A percentile compares a stretch with the other conserved stretches of the same genome.
Conservation (phyloP, 208 protist species). For the Angomonas ambiguus region DNA sequence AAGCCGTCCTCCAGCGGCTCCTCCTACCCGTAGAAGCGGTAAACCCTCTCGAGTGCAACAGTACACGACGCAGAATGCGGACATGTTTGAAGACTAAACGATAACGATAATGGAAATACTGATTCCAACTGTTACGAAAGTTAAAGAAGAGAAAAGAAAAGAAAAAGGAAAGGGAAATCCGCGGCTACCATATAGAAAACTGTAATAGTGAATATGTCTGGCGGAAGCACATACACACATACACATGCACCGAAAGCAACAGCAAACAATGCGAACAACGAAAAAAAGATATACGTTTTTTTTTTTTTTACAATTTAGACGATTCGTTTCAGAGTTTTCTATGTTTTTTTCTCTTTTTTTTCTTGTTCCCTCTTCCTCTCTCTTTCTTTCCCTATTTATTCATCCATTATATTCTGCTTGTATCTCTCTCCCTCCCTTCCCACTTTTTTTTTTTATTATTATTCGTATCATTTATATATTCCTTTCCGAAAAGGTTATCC, state of each 20-base stretch:
- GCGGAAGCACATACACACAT: no score
- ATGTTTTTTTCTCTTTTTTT: conserved; percentile 13
- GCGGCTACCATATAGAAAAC: conserved; percentile 7
- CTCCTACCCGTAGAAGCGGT: no score
- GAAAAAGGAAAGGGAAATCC: not conserved
- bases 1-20: no score
- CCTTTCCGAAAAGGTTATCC: no score
- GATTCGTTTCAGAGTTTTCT: no score
- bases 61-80: no score
- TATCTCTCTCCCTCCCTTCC: not conserved
- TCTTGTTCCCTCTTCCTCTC: conserved; percentile 10
- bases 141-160: conserved; percentile 5
- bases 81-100: no score
- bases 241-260: no score
- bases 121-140: no score
- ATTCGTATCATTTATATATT: conserved; percentile 5
- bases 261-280: not conserved
- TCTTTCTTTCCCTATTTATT: not conserved
- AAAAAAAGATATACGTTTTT: not conserved
- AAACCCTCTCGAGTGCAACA: no score
- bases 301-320: conserved; percentile 17
- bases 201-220: no score
- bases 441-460: not conserved
- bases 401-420: not conserved
- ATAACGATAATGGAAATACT: no score